These are phyloP conservation scores for Corymbia citriodora DNA, from an alignment of 441 rosid species.

Conservation along the genomic window DNA sequence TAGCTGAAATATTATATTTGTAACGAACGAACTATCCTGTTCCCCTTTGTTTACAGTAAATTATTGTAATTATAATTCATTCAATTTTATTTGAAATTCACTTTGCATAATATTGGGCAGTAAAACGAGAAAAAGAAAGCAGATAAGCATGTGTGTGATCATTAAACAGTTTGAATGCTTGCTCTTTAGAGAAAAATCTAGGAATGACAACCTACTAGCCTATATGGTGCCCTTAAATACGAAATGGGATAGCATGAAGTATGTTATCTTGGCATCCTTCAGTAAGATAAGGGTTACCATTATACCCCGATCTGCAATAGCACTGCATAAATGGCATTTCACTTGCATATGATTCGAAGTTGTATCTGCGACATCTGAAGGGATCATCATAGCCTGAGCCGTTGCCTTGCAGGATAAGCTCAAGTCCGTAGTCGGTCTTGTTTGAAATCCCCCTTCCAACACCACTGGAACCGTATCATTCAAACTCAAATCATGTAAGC, in stretches of 20 bases:
- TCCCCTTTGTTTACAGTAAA: neutral
- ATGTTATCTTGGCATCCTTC: neutral
- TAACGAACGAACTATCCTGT: neutral
- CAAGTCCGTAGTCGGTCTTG: neutral
- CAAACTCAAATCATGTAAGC: neutral
- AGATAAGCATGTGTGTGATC: neutral
- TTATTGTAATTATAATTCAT: neutral
- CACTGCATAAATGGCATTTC: neutral
- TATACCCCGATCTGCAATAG: neutral
- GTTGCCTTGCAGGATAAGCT: neutral
- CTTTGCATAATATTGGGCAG: neutral
- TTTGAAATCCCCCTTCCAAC: neutral
- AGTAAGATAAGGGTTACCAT: neutral
- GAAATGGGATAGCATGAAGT: neutral
- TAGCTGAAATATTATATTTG: neutral
- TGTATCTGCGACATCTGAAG: neutral
- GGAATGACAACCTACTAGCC: neutral
- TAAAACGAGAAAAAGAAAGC: neutral
- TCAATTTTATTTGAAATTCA: neutral
- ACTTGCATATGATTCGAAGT: neutral
- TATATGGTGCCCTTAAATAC: neutral
- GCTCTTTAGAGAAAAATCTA: neutral
- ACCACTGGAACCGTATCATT: neutral
- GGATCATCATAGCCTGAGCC: too few relatives aligned
- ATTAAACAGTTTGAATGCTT: neutral